Evolutionary conservation across 2,329 filamentous ascomycete genomes (phyloP), one percentile per base, ranked within the genome.

Genomic region (Botrytis pseudocinerea): DNA sequence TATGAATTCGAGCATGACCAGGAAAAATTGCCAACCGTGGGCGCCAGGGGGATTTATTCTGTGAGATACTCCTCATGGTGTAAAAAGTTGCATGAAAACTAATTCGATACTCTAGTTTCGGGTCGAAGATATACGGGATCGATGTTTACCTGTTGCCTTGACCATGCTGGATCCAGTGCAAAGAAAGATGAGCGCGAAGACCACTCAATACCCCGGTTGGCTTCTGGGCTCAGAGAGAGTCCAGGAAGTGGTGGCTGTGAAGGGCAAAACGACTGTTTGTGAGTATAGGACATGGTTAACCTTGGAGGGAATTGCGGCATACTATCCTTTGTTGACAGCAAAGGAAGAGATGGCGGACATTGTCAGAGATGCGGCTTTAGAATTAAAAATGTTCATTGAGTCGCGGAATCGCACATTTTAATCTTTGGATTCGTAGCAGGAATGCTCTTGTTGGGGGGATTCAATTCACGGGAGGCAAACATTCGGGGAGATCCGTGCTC

Each of bases 271-370:
- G 10, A 72, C 62, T 20, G 40, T 72, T 35, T 79, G 75, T 60
- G 77, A 79, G 61, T 78, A 77, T 65, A 70, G 77, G 38, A 76
- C 72, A 20, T 78, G 72, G 63, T 65, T 70, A 14, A 79, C 76
- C 4, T 16, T 75, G 22, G 60, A 73, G 28, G 78, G 77, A 14
- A 18, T 77, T 16, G 78, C 73, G 65, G 74, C 76, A 16, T 78
- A 77, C 66, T 78, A 75, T 65, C 71, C 75, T 22, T 69, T 77
- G 25, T 66, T 77, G 42, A 75, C 73, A 16, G 64, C 74, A 18
- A 68, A 60, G 35, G 75, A 75, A 57, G 77, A 78, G 20, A 59
- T 78, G 42, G 51, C 54, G 20, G 70, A 72, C 35, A 25, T 38
- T 6, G 25, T 46, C 48, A 70, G 20, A 25, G 68, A 74, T 63